Evolutionary conservation across 345 rosid genomes (phyloP), one percentile per base, ranked within the genome.

Genomic region (Citrus mangshanensis): DNA sequence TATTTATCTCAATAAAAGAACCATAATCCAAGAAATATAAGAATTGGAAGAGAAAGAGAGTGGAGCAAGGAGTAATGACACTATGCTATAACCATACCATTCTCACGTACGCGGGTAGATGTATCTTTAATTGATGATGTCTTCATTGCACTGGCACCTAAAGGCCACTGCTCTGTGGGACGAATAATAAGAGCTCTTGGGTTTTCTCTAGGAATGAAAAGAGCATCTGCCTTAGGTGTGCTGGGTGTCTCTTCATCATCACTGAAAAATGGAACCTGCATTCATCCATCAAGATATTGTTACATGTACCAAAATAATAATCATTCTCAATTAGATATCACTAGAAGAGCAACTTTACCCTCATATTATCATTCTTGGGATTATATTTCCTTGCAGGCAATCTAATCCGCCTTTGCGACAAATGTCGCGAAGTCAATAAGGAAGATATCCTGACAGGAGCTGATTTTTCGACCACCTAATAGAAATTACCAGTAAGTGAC

Each of bases 221-320:
- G 82, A 16, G 98, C 97, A 87, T 91, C 97, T 35, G 97, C 97
- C 86, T 93, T 93, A 0, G 98, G 99, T 38, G 95, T 89, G 79
- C 89, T 88, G 51, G 92, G 89, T 73, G 91, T 85, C 85, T 90
- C 96, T 79, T 92, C 97, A 59, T 93, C 94, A 63, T 91, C 93
- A 73, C 86, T 80, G 79, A 94, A 96, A 86, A 96, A 96, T 55
- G 99, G 94, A 81, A 94, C 91, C 99, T 96, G 91, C 76, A 84
- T 73, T 67, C 80, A 80, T 65, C 38, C 70, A 62, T 80, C 25
- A 54, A 68, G 72, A 70, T 40, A 78, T 75, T 63, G 69, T 68
- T 24, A 42, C 1, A 22, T 46, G 9, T 58, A 51, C 37, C 35
- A 40, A 74, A 30, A 59, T 25, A 49, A 40, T 14, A 73, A 56